Evolutionary conservation across 768 basidiomycete genomes (phyloP), one percentile per base, ranked within the genome.

Genomic region (Auricularia sp.): DNA sequence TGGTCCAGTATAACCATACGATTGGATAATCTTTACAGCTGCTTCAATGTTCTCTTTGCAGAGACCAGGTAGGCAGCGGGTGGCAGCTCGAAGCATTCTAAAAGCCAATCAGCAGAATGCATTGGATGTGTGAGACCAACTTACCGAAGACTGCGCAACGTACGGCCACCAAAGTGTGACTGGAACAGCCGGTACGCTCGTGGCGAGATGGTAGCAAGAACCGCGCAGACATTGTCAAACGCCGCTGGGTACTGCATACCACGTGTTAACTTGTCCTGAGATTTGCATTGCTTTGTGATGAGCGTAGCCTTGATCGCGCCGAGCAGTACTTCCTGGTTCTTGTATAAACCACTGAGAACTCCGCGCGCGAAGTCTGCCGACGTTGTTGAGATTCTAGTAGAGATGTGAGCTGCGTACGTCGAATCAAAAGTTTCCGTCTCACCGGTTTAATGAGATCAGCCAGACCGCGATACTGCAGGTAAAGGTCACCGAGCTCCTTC

Each of bases 311-410:
- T 36, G 29, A 65, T 61, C 66, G 70, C 65, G 11, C 70, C 70
- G n/a, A 66, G 51, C 10, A 71, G 36, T 0, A 66, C 67, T 21
- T 68, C 65, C 18, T 64, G 44, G 0, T 63, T 64, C 21, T 66
- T 63, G 66, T 68, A 72, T 0, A 62, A 18, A 0, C 71, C 72
- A 29, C 63, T 58, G 2, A 62, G 58, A 47, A 65, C 68, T 3
- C 71, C 71, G 34, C 66, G 51, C 2, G 70, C 69, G 67, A 71
- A 72, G 4, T 51, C n/a, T 5, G 6, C 16, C 47, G 3, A 16
- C 14, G 6, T 21, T 5, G n/a, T 51, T 51, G 47, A 51, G 3
- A 16, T 51, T 51, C 47, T 64, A n/a, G n/a, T n/a, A n/a, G n/a
- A n/a, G n/a, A n/a, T n/a, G 47, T 16, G 47, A 51, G 47, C 3